phyloP scores from a whole-genome alignment of 768 basidiomycete species.

The Phylloporus arenicola region DNA sequence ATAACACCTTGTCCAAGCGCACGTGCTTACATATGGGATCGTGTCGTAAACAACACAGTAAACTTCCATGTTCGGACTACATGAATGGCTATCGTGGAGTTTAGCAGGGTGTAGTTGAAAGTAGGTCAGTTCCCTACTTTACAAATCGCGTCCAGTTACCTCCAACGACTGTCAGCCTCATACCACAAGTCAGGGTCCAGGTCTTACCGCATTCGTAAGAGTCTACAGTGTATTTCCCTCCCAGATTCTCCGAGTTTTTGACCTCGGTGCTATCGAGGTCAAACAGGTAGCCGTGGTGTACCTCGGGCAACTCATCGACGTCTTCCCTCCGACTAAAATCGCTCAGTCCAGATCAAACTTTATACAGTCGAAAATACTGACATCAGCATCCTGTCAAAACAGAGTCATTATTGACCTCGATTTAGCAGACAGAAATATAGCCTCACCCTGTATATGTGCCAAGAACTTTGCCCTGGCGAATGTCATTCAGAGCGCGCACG shows the following conservation, averaged over 20 bases:
- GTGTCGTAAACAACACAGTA: slow-evolving; percentile 61
- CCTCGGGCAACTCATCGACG: slow-evolving; percentile 34
- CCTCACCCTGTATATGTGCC: slow-evolving; percentile 65
- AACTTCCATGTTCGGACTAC: slow-evolving; percentile 52
- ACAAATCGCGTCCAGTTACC: slow-evolving; percentile 77
- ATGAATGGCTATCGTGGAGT: slow-evolving; percentile 54
- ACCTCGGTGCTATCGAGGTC: slow-evolving; percentile 58
- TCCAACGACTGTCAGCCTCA: slow-evolving; percentile 22
- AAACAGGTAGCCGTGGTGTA: slow-evolving; percentile 47
- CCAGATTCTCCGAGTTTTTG: slow-evolving; percentile 29
- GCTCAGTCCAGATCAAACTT: neutral
- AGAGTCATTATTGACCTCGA: neutral
- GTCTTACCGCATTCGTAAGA: slow-evolving; percentile 45
- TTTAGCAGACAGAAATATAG: slow-evolving; percentile 1
- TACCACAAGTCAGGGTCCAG: neutral
- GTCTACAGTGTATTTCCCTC: slow-evolving; percentile 49
- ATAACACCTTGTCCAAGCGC: neutral
- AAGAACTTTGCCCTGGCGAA: slow-evolving; percentile 53
- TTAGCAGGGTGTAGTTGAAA: slow-evolving; percentile 2
- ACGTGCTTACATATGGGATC: slow-evolving; percentile 42
- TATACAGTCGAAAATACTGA: slow-evolving; percentile 21
- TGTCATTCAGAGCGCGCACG: slow-evolving; percentile 39
- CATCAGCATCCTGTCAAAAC: slow-evolving; percentile 40
- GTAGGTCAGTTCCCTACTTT: slow-evolving; percentile 43
- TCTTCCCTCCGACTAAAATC: slow-evolving; percentile 39